These are phyloP conservation scores for Coniosporium apollinis DNA, from an alignment of 495 filamentous ascomycete genomes.

Conservation along the genomic window DNA sequence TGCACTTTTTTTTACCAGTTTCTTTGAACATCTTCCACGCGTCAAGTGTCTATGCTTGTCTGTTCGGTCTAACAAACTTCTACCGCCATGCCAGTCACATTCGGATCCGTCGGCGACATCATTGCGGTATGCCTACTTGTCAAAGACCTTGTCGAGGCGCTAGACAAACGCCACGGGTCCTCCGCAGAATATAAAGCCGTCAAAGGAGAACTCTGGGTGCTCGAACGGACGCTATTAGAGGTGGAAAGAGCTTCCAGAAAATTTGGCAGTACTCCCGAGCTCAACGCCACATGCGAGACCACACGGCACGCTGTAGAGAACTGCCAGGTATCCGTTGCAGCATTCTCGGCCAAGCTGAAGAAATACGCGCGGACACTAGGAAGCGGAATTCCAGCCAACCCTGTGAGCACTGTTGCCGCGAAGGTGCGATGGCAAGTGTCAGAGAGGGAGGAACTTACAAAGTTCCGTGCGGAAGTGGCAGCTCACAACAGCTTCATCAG, in stretches of 20 bases:
- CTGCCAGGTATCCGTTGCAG: constrained; percentile 5
- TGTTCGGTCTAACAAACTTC: too few species aligned
- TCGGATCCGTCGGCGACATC: constrained; percentile 24
- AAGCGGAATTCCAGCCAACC: constrained; percentile 6
- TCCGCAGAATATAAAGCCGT: constrained; percentile 15
- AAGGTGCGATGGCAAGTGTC: constrained; percentile 21
- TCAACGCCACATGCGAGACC: constrained; percentile 6
- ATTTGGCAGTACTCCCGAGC: constrained; percentile 1
- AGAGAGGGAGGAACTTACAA: constrained; percentile 17
- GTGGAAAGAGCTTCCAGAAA: constrained; percentile 12
- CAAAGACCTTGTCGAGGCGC: constrained; percentile 21
- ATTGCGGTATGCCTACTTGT: constrained; percentile 18
- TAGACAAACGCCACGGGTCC: constrained; percentile 18
- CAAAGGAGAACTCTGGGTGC: constrained; percentile 14
- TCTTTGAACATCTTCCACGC: too few species aligned
- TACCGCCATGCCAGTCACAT: constrained; percentile 21
- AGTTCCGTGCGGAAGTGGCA: constrained; percentile 18
- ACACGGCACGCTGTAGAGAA: constrained; percentile 1
- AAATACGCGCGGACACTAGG: constrained; percentile 3
- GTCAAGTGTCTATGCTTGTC: too few species aligned
- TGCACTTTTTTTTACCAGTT: too few species aligned
- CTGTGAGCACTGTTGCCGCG: constrained; percentile 5
- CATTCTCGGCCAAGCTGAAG: too few species aligned
- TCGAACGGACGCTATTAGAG: constrained; percentile 18
- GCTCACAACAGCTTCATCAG: constrained; percentile 18